Percentiles rank a stretch among this genome's conserved stretches.
Evolutionary conservation across 2,329 filamentous ascomycete genomes (phyloP).

Genomic region (Diaporthe sp.): DNA sequence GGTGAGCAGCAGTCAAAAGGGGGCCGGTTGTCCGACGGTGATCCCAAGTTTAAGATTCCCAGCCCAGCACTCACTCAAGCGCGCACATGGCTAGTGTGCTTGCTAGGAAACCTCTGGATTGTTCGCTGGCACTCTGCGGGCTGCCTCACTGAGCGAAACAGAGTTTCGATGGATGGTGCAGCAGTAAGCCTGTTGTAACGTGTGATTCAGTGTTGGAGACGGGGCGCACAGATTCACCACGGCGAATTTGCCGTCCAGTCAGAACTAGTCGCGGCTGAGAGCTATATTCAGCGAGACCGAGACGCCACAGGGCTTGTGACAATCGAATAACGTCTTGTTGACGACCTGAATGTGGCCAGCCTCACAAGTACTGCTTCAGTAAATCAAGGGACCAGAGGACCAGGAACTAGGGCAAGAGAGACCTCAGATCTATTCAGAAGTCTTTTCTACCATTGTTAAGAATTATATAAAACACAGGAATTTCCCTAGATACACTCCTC

Average conservation of each 20-base stretch:
- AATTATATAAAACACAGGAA: constrained; percentile 40
- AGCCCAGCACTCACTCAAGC: background rate
- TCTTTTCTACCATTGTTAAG: constrained; percentile 40
- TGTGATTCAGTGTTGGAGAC: constrained; percentile 6
- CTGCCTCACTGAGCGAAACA: constrained; percentile 20
- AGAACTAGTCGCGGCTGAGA: background rate
- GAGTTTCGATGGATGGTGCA: constrained; percentile 10
- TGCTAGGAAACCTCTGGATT: background rate
- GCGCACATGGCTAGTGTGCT: background rate
- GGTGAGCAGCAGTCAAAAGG: background rate
- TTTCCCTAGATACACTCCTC: constrained; percentile 39
- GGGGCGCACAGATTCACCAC: background rate
- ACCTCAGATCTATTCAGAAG: constrained; percentile 15
- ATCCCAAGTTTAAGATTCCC: background rate
- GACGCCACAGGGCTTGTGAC: background rate
- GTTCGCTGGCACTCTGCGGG: background rate
- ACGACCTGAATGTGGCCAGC: background rate
- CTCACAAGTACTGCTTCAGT: background rate
- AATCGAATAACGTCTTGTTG: background rate
- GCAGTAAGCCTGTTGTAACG: constrained; percentile 7
- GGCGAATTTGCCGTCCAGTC: background rate
- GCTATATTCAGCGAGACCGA: background rate
- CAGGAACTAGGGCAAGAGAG: background rate
- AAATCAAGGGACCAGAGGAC: background rate
- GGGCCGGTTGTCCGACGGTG: background rate